Base-by-base conservation (phyloP, 495 filamentous ascomycete genomes). In the Aspergillus sclerotioniger region DNA sequence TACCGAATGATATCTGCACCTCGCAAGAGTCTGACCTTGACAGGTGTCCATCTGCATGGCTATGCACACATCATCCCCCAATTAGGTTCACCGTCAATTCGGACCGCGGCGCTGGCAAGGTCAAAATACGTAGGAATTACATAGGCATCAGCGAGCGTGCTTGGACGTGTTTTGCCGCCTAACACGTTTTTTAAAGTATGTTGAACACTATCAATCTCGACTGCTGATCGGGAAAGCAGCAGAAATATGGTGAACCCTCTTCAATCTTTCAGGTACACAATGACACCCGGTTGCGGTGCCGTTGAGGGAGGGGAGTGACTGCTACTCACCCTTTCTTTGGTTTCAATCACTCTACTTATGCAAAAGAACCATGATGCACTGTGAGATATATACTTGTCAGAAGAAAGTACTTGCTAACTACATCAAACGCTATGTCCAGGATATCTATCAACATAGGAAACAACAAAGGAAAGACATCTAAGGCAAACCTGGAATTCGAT, bases 401-500 rank as follows among this genome's bases (percentile, higher is more conserved):
- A 17, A 19, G 29, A 21, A 43, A 8, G 20, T 12, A 13, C 8
- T 29, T 46, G 16, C 20, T 46, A 37, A 35, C 32, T 19, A 53
- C 17, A 46, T 47, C 41, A 37, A 53, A 53, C 44, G 25, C 44
- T 49, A 56, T 43, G 21, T 45, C 52, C 20, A 29, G 57, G 57
- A 54, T 59, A 54, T 59, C 51, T 59, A 33, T 31, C 31, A 57
- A 17, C n/a, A 17, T 17, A 43, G n/a, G 50, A 45, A 48, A 54
- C 19, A 20, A 53, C 20, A 59, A 47, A 53, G 3, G 35, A 58
- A 39, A 53, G 41, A 44, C 48, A 37, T 53, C 41, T 13, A 37
- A 28, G 25, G 37, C 43, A 49, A 54, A 12, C 10, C 21, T 19
- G 47, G 32, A 57, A 52, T 35, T 10, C 46, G 35, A 17, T 15